Evolutionary conservation across 2,329 filamentous ascomycete genomes (phyloP), one percentile per base, ranked within the genome.

Genomic region (Ceratocystis diversiconidia): DNA sequence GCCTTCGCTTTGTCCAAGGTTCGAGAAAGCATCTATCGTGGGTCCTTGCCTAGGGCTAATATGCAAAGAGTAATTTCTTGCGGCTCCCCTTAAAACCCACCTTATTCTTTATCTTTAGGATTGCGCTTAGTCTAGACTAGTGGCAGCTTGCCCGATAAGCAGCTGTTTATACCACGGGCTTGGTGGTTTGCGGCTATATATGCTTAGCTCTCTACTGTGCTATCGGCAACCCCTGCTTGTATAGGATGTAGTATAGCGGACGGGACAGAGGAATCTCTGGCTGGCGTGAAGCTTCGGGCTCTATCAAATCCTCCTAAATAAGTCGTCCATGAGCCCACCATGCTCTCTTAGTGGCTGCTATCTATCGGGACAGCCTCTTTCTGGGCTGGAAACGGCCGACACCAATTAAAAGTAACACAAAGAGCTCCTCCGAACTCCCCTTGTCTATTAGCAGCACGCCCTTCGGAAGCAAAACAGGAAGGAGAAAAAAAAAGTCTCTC

Each of bases 371-470:
- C 48, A 52, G 48, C 22, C 19, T 59, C 55, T 59, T 32, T n/a
- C 55, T 59, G 28, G 48, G 0, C n/a, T 52, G n/a, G 48, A n/a
- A 52, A 59, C 25, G 55, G 28, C 55, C 55, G 28, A n/a, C 55
- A 36, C 48, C 8, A 59, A 36, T n/a, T n/a, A 59, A 59, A 59
- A 59, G 55, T 36, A 59, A 15, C 55, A 59, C 55, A 59, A 36
- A 10, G 15, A 30, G 28, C 25, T 36, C 15, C 55, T 19, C 55
- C 30, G 55, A 32, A 5, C n/a, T 59, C 55, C 55, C 32, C 22
- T 36, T n/a, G 48, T 28, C 48, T 28, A 2, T 30, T 36, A 32
- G 55, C 17, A 59, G 25, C 15, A 32, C 28, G 22, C 55, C 55
- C 28, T 36, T 36, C 7, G 28, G 17, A 8, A 32, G 55, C 6